Percentiles rank a stretch among this genome's conserved stretches.
These are phyloP conservation scores for Porcisia deanei DNA, from an alignment of 208 protist species.

Conservation along the genomic window DNA sequence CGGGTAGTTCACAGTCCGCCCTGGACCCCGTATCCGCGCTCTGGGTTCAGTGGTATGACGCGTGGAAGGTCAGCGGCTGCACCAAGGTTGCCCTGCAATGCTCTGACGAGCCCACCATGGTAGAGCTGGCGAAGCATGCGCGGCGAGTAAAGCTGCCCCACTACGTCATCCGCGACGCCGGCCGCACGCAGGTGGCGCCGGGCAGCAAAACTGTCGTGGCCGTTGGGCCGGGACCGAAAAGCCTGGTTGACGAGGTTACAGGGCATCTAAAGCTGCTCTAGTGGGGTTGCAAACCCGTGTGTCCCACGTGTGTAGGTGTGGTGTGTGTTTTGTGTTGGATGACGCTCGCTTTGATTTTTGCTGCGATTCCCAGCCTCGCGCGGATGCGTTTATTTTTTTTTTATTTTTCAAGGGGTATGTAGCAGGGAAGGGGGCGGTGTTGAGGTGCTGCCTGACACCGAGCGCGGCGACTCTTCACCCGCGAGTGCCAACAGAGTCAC, in stretches of 20 bases:
- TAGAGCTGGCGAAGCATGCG: constrained; percentile 50
- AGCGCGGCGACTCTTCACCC: too few species aligned
- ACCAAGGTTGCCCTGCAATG: constrained; percentile 87
- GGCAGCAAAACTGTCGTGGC: constrained; percentile 92
- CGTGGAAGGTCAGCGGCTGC: constrained; percentile 65
- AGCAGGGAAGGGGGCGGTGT: too few species aligned
- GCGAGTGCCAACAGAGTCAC: too few species aligned
- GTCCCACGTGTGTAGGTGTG: neutral
- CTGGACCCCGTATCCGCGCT: constrained; percentile 8
- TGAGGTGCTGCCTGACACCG: too few species aligned
- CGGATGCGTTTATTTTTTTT: too few species aligned
- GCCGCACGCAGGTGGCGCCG: constrained; percentile 93
- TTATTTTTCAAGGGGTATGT: too few species aligned
- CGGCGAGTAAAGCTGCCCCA: constrained; percentile 49
- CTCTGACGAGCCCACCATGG: constrained; percentile 67
- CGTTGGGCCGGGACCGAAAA: constrained; percentile 80
- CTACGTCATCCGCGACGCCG: constrained; percentile 89
- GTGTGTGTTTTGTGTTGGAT: too few species aligned
- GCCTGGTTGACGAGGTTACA: constrained; percentile 84
- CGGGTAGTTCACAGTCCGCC: neutral
- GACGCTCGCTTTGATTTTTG: too few species aligned
- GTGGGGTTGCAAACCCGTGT: neutral
- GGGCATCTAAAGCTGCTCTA: constrained; percentile 91
- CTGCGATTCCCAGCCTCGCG: too few species aligned
- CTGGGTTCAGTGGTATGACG: constrained; percentile 73